phyloP scores from a whole-genome alignment of 768 basidiomycete species.

The Polyporus arcularius region DNA sequence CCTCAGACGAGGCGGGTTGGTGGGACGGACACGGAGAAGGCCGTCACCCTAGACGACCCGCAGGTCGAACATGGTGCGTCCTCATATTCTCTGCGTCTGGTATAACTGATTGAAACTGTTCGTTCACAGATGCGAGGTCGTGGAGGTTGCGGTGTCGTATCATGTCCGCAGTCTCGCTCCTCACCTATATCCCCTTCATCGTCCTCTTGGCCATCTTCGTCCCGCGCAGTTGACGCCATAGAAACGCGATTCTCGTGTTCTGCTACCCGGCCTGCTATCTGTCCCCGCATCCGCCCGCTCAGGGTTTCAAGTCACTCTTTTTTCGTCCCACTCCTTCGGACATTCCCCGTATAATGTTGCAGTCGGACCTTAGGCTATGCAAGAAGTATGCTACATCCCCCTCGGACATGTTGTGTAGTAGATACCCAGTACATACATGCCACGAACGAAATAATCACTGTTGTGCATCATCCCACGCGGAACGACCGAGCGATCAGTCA shows the following conservation, averaged over 20 bases:
- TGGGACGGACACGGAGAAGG: constrained; percentile 60
- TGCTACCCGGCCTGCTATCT: neutral
- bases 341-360: constrained; percentile 1
- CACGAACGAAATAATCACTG: constrained; percentile 16
- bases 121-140: constrained; percentile 58
- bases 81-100: neutral
- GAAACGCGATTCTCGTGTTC: constrained; percentile 6
- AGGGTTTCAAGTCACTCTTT: constrained; percentile 15
- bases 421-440: constrained; percentile 12
- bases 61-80: constrained; percentile 74
- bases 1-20: constrained; percentile 66
- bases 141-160: constrained; percentile 79
- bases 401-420: constrained; percentile 20
- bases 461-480: constrained; percentile 5
- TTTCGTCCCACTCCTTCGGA: constrained; percentile 14
- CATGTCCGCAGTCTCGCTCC: constrained; percentile 63
- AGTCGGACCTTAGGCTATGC: constrained; percentile 12
- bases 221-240: constrained; percentile 19
- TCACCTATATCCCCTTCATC: constrained; percentile 82
- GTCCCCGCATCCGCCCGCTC: neutral
- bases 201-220: constrained; percentile 69
- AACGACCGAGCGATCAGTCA: constrained; percentile 33
- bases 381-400: constrained; percentile 10
- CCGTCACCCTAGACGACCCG: constrained; percentile 73
- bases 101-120: neutral